Conservation (phyloP, 2,329 filamentous ascomycete species). For the Incumbomyces delicatus region DNA sequence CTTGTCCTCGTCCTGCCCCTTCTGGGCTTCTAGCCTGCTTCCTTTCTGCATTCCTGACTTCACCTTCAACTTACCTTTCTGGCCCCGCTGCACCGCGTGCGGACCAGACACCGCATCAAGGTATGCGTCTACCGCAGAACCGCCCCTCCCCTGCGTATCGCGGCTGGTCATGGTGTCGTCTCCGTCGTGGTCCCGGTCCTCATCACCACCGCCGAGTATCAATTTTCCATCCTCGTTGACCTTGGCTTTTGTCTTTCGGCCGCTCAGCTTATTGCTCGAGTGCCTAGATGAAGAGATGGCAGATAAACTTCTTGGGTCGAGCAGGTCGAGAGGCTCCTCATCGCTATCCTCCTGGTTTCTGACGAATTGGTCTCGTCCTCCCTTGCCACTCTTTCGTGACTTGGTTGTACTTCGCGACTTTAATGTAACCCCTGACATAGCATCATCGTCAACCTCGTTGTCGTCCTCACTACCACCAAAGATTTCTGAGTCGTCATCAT, state of each 20-base stretch:
- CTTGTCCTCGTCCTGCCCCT: slow-evolving; percentile 34
- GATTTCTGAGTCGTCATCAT: slow-evolving; percentile 37
- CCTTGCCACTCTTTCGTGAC: slow-evolving; percentile 23
- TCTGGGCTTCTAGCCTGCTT: slow-evolving; percentile 22
- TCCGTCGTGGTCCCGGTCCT: slow-evolving; percentile 24
- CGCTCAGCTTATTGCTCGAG: slow-evolving; percentile 19
- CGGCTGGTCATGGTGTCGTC: slow-evolving; percentile 40
- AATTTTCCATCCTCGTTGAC: slow-evolving; percentile 37
- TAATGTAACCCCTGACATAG: slow-evolving; percentile 17
- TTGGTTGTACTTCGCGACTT: slow-evolving; percentile 11
- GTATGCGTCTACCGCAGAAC: slow-evolving; percentile 47
- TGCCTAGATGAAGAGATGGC: slow-evolving; percentile 91
- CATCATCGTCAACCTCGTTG: slow-evolving; percentile 25
- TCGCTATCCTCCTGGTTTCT: slow-evolving; percentile 62
- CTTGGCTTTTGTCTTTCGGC: slow-evolving; percentile 32
- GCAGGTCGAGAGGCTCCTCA: slow-evolving; percentile 85
- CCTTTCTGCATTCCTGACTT: slow-evolving; percentile 34
- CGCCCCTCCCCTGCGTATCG: slow-evolving; percentile 23
- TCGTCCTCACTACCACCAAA: slow-evolving; percentile 47
- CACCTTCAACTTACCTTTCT: slow-evolving; percentile 53
- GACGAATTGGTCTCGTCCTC: slow-evolving; percentile 57
- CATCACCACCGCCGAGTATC: slow-evolving; percentile 29
- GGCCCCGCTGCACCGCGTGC: slow-evolving; percentile 48
- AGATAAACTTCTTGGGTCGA: slow-evolving; percentile 78
- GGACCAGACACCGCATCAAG: slow-evolving; percentile 51